phyloP scores from a whole-genome alignment of 129 eudicot species.

The Dittrichia graveolens region DNA sequence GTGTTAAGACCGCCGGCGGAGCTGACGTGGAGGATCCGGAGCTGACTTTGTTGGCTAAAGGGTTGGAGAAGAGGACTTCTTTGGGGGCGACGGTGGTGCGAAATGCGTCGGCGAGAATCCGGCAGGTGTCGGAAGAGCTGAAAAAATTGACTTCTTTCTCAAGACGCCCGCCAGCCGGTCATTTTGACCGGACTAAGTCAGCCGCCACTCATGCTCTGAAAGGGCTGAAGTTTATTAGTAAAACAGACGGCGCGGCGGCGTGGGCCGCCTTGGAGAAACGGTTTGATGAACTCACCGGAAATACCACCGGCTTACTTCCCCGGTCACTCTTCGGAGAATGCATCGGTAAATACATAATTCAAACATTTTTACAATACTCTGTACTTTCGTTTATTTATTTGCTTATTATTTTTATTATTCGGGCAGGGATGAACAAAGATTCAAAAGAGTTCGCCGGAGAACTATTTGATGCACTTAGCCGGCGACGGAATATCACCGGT shows the following conservation, averaged over 20 bases:
- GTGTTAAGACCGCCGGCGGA: constrained; percentile 71
- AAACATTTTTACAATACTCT: neutral
- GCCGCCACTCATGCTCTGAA: constrained; percentile 50
- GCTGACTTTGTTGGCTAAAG: constrained; percentile 52
- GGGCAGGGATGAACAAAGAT: constrained; percentile 72
- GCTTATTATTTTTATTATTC: neutral
- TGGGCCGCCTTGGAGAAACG: constrained; percentile 63
- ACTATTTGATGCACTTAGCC: constrained; percentile 79
- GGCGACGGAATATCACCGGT: constrained; percentile 62
- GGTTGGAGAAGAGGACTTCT: constrained; percentile 51
- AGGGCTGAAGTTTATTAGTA: constrained; percentile 61
- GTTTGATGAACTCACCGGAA: constrained; percentile 55
- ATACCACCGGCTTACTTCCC: constrained; percentile 58
- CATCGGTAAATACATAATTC: constrained; percentile 50
- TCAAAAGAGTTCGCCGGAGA: constrained; percentile 76
- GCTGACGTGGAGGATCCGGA: constrained; percentile 66
- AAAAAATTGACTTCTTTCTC: constrained; percentile 49
- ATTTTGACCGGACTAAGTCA: constrained; percentile 48
- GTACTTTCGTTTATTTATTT: neutral
- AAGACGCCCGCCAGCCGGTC: constrained; percentile 23
- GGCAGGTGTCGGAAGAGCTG: constrained; percentile 74
- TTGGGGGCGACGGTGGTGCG: constrained; percentile 53
- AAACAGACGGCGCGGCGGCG: constrained; percentile 45
- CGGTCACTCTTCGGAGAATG: constrained; percentile 70
- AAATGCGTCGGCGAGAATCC: constrained; percentile 64